phyloP scores from a whole-genome alignment of 805 yeast genomes.

The Aciculoconidium aculeatum region DNA sequence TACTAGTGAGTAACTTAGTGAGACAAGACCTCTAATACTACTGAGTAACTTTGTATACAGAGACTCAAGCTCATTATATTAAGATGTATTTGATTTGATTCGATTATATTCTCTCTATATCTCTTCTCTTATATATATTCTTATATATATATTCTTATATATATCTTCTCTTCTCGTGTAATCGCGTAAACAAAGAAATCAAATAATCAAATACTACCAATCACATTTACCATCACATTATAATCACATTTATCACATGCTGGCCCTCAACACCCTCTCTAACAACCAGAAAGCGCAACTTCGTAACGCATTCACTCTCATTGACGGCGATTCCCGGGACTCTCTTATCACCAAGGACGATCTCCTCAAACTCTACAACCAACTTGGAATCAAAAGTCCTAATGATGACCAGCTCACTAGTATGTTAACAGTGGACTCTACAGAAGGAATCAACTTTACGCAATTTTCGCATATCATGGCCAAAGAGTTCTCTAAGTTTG shows the following conservation, averaged over 20 bases:
- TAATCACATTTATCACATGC: constrained; percentile 16
- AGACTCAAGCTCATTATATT: too few species aligned
- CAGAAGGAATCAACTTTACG: constrained; percentile 51
- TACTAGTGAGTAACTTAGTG: too few species aligned
- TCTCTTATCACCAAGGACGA: constrained; percentile 55
- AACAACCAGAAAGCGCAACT: constrained; percentile 60
- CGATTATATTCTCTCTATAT: too few species aligned
- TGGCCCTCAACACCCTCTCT: constrained; percentile 38
- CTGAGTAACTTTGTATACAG: too few species aligned
- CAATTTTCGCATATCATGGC: constrained; percentile 62
- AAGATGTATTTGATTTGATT: too few species aligned
- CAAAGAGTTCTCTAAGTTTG: constrained; percentile 45
- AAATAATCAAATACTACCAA: constrained; percentile 1
- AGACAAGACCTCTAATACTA: too few species aligned
- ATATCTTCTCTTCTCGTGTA: too few species aligned
- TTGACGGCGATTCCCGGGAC: constrained; percentile 75
- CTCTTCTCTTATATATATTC: too few species aligned
- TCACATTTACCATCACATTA: neutral
- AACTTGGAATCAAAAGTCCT: constrained; percentile 45
- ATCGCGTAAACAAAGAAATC: neutral
- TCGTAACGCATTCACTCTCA: constrained; percentile 69
- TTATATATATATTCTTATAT: neutral
- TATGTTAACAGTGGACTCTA: constrained; percentile 42
- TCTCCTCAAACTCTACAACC: constrained; percentile 46
- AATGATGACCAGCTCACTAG: constrained; percentile 35